Base-by-base conservation (phyloP, 176 grass and related monocot genomes). In the Ampelocalamus luodianensis region DNA sequence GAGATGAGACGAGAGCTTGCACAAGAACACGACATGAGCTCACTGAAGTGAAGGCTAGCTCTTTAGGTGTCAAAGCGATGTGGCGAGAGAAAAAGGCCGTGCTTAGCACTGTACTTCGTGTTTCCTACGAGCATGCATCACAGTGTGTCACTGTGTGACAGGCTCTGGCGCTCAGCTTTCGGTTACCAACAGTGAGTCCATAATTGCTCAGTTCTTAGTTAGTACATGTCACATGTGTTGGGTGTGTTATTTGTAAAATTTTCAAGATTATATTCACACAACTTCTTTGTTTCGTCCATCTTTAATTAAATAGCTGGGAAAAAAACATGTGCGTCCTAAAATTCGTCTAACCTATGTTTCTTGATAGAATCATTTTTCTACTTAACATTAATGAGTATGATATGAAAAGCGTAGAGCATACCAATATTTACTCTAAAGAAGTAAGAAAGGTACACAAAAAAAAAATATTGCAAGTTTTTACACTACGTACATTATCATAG, bases 41-140 rank as follows among this genome's bases (percentile, higher is more conserved):
- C 17, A 46, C 34, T 72, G 67, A 86, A 43, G 22, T n/a, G 34
- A 38, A 17, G 50, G 68, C 24, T 14, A 4, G 11, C 17, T 61
- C 37, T 59, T n/a, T 20, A 3, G 29, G 44, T 64, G 68, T 62
- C 68, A 73, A 18, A 51, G 58, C 42, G 43, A 48, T 5, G 42
- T 38, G 68, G 77, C 26, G 17, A 66, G 44, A 15, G 61, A 67
- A 56, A 85, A 69, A 77, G n/a, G 34, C 3, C 7, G 43, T 50
- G 45, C 20, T 60, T 55, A 50, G 71, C 22, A 1, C 8, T 73
- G 87, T 79, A 74, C 76, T 38, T 22, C 1, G 43, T 68, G 68
- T 74, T 68, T 46, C 39, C 68, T 75, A 49, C 39, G 8, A 80
- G 48, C 58, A 84, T 58, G 49, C 80, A 44, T 34, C 55, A 82